Base-by-base conservation (phyloP, 768 basidiomycete genomes). In the Boletus rex-veris region DNA sequence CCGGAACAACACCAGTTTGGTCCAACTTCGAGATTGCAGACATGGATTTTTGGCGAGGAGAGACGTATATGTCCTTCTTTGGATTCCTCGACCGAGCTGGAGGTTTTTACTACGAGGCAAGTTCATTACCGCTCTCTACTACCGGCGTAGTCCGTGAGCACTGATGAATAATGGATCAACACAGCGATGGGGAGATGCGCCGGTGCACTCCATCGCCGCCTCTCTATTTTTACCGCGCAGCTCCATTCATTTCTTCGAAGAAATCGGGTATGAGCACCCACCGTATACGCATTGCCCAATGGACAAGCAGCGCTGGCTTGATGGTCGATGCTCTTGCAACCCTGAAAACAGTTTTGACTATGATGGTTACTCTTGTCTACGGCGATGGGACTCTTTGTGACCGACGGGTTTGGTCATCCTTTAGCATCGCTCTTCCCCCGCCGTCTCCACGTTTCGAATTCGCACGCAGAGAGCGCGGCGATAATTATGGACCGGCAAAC, bases 161-260 rank as follows among this genome's bases (percentile, higher is more conserved):
- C 24, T 10, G 50, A 52, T 45, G 4, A n/a, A 43, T 51, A 2
- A 57, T 45, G 15, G 37, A 28, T 54, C 24, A 12, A 42, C 26
- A 26, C 58, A 91, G 83, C 85, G 92, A 31, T 94, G 92, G 93
- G 96, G 96, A 45, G 96, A 98, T 73, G 96, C 96, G 16, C 84
- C 84, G 3, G 88, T 93, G 8, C 91, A 94, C 67, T 90, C 87
- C 49, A 94, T 98, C 53, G 97, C 90, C 43, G 96, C 91, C 0
- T 84, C 95, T 1, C 74, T 99, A 10, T 91, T 98, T 64, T 84
- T 92, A 0, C 83, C 80, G 62, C 92, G 92, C 63, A 86, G 87
- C 11, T 87, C 94, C 69, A 85, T 98, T 45, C 92, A 97, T 70
- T 99, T 92, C 76, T 98, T 98, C 75, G 80, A 87, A 52, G 93